Evolutionary conservation across 768 basidiomycete species (phyloP), one percentile per base, ranked within the genome.

Genomic region (Phanerochaete carnosa): DNA sequence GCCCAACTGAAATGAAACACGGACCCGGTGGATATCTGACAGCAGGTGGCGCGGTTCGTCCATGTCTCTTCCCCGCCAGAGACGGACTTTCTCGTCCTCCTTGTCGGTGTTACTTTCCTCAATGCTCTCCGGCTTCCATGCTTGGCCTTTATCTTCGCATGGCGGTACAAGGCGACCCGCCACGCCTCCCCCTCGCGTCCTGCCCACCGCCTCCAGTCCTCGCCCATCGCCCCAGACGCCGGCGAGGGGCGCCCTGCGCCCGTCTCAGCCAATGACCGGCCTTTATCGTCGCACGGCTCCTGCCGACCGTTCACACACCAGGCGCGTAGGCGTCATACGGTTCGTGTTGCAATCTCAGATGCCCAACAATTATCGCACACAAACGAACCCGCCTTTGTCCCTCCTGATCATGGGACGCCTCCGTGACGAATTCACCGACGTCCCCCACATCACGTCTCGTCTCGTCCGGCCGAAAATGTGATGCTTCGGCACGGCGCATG

Each of bases 391-490:
- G 50, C 53, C 55, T 9, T 26, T 32, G 30, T 32, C 26, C 30
- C 26, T 32, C 55, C 53, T 50, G 45, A 54, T 60, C 51, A 54
- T 45, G 53, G 49, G 59, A 49, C 37, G 59, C 53, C 12, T 28
- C 50, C 51, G 50, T 51, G 25, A 45, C 59, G 25, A 29, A 47
- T 55, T 50, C 55, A 29, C 60, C 54, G 54, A 56, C 55, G 45
- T 29, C 28, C n/a, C 26, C 58, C 4, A 8, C 39, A 43, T 43
- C 45, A 60, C 51, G 8, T 25, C 37, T 23, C 51, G 8, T 25
- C 37, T 23, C n/a, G 52, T 32, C 52, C 22, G n/a, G 32, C 32
- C 33, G 32, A 19, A 13, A 23, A 39, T 37, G 54, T 55, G 54
- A 55, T 55, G 33, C 8, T 26, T 55, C 54, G 54, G 54, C 54